Base-by-base conservation (phyloP, 2,329 filamentous ascomycete species). In the Orbilia brochopaga region DNA sequence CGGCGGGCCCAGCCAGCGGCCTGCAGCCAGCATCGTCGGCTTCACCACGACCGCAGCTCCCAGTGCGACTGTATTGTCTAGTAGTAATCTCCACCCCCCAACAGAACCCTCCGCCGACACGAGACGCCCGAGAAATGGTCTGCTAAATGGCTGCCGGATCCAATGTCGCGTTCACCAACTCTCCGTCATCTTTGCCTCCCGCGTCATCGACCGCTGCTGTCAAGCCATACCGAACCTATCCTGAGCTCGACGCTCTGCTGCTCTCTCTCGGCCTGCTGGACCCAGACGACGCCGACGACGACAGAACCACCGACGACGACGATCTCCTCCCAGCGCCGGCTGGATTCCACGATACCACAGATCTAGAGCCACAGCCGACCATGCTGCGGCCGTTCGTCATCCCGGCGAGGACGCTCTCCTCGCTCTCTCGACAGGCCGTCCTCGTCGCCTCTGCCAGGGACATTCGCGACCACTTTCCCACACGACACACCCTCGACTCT, bases 91-190 rank as follows among this genome's bases (percentile, higher is more conserved):
- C 37, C 3, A 4, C 37, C 37, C 15, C 13, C 5, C 13, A 42
- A 42, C n/a, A 42, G n/a, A 42, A 13, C n/a, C n/a, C n/a, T n/a
- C n/a, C n/a, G n/a, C n/a, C n/a, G n/a, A n/a, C n/a, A n/a, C n/a
- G n/a, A 15, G 37, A 17, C 11, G 11, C 37, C 13, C 54, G 48
- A 70, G 23, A 64, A n/a, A 70, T 70, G 66, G 59, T 70, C 60
- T 64, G 60, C 50, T 70, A 63, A 54, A 70, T 70, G 66, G 66
- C 66, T 58, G 66, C 66, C 48, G 66, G 66, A 64, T 70, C 66
- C 66, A 70, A 53, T 55, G 66, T 70, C 66, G 59, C 66, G 66
- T 70, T 70, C 50, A 59, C 58, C 48, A 70, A 50, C 56, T 64
- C 46, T 50, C 55, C 65, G 57, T 44, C 48, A 1, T 27, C 46